phyloP scores from a whole-genome alignment of 371 early-diverging fungal genomes.

The Antonospora locustae region DNA sequence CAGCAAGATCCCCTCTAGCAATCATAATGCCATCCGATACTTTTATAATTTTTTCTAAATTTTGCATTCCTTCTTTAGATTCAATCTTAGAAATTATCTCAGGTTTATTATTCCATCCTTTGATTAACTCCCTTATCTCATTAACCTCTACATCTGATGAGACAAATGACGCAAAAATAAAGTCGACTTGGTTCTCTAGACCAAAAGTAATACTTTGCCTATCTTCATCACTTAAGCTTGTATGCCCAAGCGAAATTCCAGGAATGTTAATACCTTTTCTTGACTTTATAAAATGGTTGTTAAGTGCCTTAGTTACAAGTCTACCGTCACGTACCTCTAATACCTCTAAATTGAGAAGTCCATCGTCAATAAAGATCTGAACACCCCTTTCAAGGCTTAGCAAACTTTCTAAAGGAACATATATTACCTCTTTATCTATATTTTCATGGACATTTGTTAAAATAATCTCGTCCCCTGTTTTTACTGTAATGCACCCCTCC shows the following conservation, averaged over 20 bases:
- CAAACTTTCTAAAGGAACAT: slow-evolving; percentile 70
- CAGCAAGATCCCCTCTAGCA: slow-evolving; percentile 88
- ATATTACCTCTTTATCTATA: slow-evolving; percentile 57
- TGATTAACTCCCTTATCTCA: slow-evolving; percentile 65
- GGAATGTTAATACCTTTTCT: slow-evolving; percentile 76
- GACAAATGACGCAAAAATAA: slow-evolving; percentile 87
- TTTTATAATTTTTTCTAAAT: slow-evolving; percentile 80
- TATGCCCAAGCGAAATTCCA: slow-evolving; percentile 67
- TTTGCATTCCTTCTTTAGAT: slow-evolving; percentile 75
- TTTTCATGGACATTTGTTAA: slow-evolving; percentile 56
- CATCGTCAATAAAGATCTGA: slow-evolving; percentile 63
- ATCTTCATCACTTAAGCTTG: slow-evolving; percentile 81
- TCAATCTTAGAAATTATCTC: slow-evolving; percentile 60
- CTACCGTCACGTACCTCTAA: slow-evolving; percentile 7
- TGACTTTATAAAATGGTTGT: slow-evolving; percentile 62
- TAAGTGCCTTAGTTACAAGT: slow-evolving; percentile 59
- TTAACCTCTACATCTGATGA: slow-evolving; percentile 69
- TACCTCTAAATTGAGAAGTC: slow-evolving; percentile 26
- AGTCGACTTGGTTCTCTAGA: slow-evolving; percentile 74
- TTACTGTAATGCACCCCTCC: slow-evolving; percentile 11
- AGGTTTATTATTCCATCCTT: slow-evolving; percentile 57
- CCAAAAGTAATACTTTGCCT: slow-evolving; percentile 72
- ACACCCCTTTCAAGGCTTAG: slow-evolving; percentile 66
- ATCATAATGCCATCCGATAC: slow-evolving; percentile 94
- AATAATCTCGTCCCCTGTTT: slow-evolving; percentile 52